Conservation (phyloP, 2,329 filamentous ascomycete species). For the Coniochaeta ligniaria region DNA sequence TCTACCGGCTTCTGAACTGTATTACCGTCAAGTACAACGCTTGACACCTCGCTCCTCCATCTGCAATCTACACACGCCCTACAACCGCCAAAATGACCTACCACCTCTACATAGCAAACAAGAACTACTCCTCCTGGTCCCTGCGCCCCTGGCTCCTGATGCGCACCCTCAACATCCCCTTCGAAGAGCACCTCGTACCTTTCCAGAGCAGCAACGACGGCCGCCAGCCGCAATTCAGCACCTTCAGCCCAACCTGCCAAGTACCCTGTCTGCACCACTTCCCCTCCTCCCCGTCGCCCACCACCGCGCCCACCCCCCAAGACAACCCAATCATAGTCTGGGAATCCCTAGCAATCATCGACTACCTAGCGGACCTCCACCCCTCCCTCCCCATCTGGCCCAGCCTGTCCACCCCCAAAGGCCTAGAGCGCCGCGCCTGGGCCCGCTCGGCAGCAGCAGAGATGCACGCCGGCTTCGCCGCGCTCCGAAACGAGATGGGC, state of each 20-base stretch:
- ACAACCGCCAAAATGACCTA: constrained; percentile 1
- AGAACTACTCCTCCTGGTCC: constrained; percentile 39
- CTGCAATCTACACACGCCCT: neutral
- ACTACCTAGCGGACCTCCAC: constrained; percentile 36
- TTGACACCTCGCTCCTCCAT: neutral
- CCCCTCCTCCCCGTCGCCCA: neutral
- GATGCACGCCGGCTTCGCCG: constrained; percentile 35
- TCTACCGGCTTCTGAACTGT: no score
- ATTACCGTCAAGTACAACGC: neutral
- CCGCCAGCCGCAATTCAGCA: constrained; percentile 24
- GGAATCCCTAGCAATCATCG: constrained; percentile 41
- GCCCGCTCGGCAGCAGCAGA: constrained; percentile 35
- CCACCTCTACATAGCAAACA: constrained; percentile 32
- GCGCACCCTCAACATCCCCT: constrained; percentile 33
- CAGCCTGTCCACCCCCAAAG: neutral
- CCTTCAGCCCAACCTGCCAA: constrained; percentile 32
- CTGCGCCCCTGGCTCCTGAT: constrained; percentile 38
- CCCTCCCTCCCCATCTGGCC: constrained; percentile 32
- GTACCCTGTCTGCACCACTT: constrained; percentile 31
- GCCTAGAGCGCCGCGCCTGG: constrained; percentile 29
- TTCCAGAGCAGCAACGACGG: constrained; percentile 18
- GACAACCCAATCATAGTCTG: constrained; percentile 25
- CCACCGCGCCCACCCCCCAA: neutral
- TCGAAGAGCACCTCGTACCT: constrained; percentile 28
- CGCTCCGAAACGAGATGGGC: constrained; percentile 31